Conservation (phyloP, 805 yeast genomes). For the Candida namnaoensis region DNA sequence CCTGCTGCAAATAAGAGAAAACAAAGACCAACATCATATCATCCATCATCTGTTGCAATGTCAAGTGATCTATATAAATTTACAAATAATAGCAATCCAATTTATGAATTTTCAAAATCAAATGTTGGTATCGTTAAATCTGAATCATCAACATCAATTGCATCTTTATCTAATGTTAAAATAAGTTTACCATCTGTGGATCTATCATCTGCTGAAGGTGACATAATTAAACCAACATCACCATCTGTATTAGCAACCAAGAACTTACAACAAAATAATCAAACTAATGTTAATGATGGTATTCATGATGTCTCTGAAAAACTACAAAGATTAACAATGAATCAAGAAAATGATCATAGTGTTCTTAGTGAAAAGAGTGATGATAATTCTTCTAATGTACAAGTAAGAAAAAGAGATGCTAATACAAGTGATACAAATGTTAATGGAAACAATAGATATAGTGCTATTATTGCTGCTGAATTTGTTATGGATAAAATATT, state of each 20-base stretch:
- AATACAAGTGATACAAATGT: too few relatives aligned
- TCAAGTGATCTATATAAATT: slow-evolving; percentile 7
- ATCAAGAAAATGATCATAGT: slow-evolving; percentile 6
- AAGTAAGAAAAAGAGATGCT: slow-evolving; percentile 4
- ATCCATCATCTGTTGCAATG: slow-evolving; percentile 39
- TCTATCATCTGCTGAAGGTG: slow-evolving; percentile 25
- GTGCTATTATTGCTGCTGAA: slow-evolving; percentile 20
- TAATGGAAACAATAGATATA: slow-evolving; percentile 12
- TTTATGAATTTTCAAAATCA: slow-evolving; percentile 3
- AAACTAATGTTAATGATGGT: slow-evolving; percentile 2
- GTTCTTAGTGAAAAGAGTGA: slow-evolving; percentile 7
- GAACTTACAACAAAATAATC: background rate
- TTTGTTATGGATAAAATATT: slow-evolving; percentile 18
- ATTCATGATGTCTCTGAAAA: slow-evolving; percentile 11
- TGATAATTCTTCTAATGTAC: slow-evolving; percentile 9
- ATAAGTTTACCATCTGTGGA: slow-evolving; percentile 26
- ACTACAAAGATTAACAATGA: slow-evolving; percentile 12
- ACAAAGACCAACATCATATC: slow-evolving; percentile 81
- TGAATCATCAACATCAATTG: slow-evolving; percentile 32
- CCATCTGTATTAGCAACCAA: slow-evolving; percentile 9
- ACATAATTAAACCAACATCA: slow-evolving; percentile 23
- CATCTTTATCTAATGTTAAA: slow-evolving; percentile 21
- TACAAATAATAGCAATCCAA: background rate
- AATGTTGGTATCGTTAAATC: slow-evolving; percentile 21
- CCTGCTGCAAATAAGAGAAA: slow-evolving; percentile 42